Evolutionary conservation across 176 grass and related monocot genomes (phyloP), one percentile per base, ranked within the genome.

Genomic region (Saccharum officinarum): DNA sequence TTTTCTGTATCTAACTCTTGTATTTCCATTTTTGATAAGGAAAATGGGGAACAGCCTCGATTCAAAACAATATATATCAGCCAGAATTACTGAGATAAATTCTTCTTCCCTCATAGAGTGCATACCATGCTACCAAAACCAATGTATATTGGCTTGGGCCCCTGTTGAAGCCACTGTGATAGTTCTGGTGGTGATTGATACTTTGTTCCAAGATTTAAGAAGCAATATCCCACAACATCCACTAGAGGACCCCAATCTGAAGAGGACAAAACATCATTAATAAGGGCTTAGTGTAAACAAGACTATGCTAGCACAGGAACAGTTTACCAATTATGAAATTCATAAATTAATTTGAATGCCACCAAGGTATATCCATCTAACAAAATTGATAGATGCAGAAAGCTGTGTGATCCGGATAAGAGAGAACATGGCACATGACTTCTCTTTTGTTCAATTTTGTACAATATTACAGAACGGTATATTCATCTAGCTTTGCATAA

Each of bases 51-150:
- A 61, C 57, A 61, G n/a, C n/a, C 57, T 61, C n/a, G 18, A 61
- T 25, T 25, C 57, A 61, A 60, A 61, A 61, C 57, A 59, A 10
- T 61, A 61, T 4, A 61, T 61, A 59, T 22, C 16, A 23, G 52
- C 49, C 76, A 44, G 17, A 76, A 75, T 75, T 81, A 44, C 25
- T 52, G 67, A 46, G 34, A 36, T 23, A 61, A 42, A 23, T 49
- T 26, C 34, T 65, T 26, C 34, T 65, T 36, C 67, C 39, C 40
- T 36, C 47, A 64, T 42, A 75, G 55, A 14, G 44, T 71, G 47
- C 77, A 71, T 98, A 98, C 97, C 89, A 98, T 93, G 87, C 92
- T 95, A 70, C 97, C 97, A 86, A 98, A 98, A 78, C 97, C 97
- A 37, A 98, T 94, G 74, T 98, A 98, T 92, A 98, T 95, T 55